phyloP scores from a whole-genome alignment of 2,329 filamentous ascomycete genomes.

The Penicillium corylophilum region DNA sequence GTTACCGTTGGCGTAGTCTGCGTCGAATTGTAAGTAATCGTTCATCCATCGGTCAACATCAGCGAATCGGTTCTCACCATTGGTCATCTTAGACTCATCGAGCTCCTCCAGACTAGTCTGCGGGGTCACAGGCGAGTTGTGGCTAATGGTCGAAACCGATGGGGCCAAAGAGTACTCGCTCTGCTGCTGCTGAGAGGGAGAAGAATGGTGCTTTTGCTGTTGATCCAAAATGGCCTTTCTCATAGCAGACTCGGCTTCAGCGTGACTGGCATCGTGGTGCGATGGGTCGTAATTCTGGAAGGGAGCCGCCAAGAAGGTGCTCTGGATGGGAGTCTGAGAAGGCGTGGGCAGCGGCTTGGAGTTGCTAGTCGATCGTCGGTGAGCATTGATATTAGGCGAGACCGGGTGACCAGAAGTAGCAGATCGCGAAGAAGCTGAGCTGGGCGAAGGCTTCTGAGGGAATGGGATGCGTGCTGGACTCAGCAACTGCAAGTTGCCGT shows the following conservation, averaged over 20 bases:
- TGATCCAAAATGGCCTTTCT: constrained; percentile 57
- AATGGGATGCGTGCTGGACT: constrained; percentile 36
- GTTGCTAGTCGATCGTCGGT: constrained; percentile 37
- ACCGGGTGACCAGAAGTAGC: constrained; percentile 31
- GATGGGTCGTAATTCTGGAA: constrained; percentile 49
- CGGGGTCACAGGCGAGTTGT: constrained; percentile 63
- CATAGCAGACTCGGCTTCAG: constrained; percentile 59
- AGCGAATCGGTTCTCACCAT: constrained; percentile 54
- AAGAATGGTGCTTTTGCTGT: constrained; percentile 32
- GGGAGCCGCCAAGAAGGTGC: constrained; percentile 48
- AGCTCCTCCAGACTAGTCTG: constrained; percentile 56
- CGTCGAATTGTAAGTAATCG: constrained; percentile 66
- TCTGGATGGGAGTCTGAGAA: constrained; percentile 55
- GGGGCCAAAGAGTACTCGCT: constrained; percentile 53
- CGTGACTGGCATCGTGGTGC: constrained; percentile 41
- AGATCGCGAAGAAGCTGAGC: constrained; percentile 44
- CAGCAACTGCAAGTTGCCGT: constrained; percentile 37
- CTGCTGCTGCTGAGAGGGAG: constrained; percentile 41
- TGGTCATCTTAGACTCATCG: constrained; percentile 53
- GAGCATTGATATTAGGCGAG: constrained; percentile 29
- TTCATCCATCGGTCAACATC: constrained; percentile 52
- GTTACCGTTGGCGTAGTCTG: constrained; percentile 53
- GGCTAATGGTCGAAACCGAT: constrained; percentile 61
- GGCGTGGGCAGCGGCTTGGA: constrained; percentile 57
- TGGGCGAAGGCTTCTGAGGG: constrained; percentile 43